phyloP scores from a whole-genome alignment of 345 rosid species.

The Melaleuca alternifolia region DNA sequence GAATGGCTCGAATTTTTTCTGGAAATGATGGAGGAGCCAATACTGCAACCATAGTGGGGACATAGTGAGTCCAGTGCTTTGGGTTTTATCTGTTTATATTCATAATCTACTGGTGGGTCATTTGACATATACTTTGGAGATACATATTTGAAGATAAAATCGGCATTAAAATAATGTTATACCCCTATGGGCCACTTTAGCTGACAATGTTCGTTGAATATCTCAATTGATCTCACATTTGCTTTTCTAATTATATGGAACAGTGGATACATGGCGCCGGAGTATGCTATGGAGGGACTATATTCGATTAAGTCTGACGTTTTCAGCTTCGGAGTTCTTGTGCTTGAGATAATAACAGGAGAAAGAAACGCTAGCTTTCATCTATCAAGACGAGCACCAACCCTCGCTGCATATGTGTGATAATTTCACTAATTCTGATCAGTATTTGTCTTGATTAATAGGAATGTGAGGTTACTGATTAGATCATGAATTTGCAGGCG shows the following conservation, averaged over 20 bases:
- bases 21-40: slow-evolving; percentile 18
- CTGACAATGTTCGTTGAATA: neutral
- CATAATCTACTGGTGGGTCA: neutral
- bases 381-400: neutral
- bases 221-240: neutral
- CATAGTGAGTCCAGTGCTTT: slow-evolving; percentile 17
- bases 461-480: neutral
- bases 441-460: neutral
- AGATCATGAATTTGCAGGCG: slow-evolving; percentile 17
- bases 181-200: neutral
- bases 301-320: slow-evolving; percentile 48
- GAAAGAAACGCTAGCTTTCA: slow-evolving; percentile 16
- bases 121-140: neutral
- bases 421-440: neutral
- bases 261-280: slow-evolving; percentile 10
- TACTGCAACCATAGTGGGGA: slow-evolving; percentile 36
- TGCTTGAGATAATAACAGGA: slow-evolving; percentile 53
- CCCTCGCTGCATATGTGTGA: slow-evolving; percentile 29
- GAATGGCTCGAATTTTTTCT: slow-evolving; percentile 36
- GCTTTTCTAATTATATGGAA: slow-evolving; percentile 45
- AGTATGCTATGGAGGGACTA: slow-evolving; percentile 34
- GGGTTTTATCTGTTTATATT: neutral
- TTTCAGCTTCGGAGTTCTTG: slow-evolving; percentile 45
- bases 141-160: neutral
- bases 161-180: neutral